Conservation (phyloP, 768 basidiomycete species). For the Leccinum pellstonianum region DNA sequence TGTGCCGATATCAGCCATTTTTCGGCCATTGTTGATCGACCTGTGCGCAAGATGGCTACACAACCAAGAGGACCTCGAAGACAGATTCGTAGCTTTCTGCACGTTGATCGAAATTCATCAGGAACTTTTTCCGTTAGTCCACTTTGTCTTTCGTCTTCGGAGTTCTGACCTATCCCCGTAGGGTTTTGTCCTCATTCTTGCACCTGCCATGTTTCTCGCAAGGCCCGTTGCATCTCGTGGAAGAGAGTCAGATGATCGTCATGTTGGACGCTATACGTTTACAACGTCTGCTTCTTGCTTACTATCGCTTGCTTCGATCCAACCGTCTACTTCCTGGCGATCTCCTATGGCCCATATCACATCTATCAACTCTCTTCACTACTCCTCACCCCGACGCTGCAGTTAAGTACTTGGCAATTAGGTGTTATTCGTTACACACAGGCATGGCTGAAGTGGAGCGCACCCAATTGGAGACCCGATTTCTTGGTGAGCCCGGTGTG, state of each 20-base stretch:
- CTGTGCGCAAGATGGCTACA: constrained; percentile 81
- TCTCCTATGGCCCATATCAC: constrained; percentile 56
- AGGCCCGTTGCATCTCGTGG: constrained; percentile 56
- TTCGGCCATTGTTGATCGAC: constrained; percentile 77
- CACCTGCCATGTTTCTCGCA: constrained; percentile 40
- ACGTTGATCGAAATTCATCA: constrained; percentile 65
- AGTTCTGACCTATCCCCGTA: constrained; percentile 25
- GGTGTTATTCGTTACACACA: constrained; percentile 73
- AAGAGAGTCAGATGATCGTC: constrained; percentile 28
- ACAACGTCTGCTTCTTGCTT: constrained; percentile 71
- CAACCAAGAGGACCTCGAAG: constrained; percentile 45
- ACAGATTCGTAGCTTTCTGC: constrained; percentile 58
- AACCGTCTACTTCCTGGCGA: constrained; percentile 66
- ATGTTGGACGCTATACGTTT: constrained; percentile 45
- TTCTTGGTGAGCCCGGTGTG: constrained; percentile 57
- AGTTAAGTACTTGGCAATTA: constrained; percentile 67
- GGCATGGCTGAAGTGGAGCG: constrained; percentile 80
- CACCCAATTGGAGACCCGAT: constrained; percentile 56
- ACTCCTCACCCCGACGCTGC: constrained; percentile 61
- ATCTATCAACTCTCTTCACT: constrained; percentile 43
- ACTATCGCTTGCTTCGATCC: constrained; percentile 75
- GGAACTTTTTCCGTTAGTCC: constrained; percentile 68
- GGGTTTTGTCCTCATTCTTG: constrained; percentile 56
- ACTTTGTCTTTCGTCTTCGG: constrained; percentile 4
- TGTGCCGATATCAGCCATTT: constrained; percentile 56